phyloP scores from a whole-genome alignment of 2,329 filamentous ascomycete species.

The Trichoderma koningiopsis region DNA sequence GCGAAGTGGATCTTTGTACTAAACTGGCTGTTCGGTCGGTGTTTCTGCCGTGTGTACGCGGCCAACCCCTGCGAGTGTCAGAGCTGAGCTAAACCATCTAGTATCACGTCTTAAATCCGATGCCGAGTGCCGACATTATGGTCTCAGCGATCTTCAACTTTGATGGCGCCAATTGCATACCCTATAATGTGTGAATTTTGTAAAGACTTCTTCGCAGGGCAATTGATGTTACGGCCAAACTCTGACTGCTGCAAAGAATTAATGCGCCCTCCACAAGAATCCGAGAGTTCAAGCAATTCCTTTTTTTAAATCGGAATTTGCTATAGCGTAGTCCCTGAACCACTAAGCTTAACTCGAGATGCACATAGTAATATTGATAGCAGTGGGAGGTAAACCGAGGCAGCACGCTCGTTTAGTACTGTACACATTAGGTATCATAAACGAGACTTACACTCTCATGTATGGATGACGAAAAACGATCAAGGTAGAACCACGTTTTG shows the following conservation, averaged over 20 bases:
- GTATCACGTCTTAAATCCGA: background rate
- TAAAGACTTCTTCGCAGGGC: background rate
- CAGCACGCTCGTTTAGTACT: background rate
- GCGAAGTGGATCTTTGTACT: background rate
- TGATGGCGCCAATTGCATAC: background rate
- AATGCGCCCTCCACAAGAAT: background rate
- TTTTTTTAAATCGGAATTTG: background rate
- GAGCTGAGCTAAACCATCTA: background rate
- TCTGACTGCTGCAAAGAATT: background rate
- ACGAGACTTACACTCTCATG: background rate
- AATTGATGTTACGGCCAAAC: background rate
- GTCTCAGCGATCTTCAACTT: background rate
- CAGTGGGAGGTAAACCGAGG: background rate
- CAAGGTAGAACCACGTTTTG: background rate
- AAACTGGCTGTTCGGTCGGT: background rate
- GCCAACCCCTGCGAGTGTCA: background rate
- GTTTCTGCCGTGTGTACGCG: background rate
- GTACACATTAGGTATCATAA: background rate
- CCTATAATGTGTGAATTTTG: background rate
- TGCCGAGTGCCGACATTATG: conserved; percentile 1
- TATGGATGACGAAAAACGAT: background rate
- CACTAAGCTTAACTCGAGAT: background rate
- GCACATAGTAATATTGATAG: background rate
- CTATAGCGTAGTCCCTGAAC: background rate
- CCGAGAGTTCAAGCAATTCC: background rate